Conservation (phyloP, 352 stramenopile species). For the Nothophytophthora sp. region DNA sequence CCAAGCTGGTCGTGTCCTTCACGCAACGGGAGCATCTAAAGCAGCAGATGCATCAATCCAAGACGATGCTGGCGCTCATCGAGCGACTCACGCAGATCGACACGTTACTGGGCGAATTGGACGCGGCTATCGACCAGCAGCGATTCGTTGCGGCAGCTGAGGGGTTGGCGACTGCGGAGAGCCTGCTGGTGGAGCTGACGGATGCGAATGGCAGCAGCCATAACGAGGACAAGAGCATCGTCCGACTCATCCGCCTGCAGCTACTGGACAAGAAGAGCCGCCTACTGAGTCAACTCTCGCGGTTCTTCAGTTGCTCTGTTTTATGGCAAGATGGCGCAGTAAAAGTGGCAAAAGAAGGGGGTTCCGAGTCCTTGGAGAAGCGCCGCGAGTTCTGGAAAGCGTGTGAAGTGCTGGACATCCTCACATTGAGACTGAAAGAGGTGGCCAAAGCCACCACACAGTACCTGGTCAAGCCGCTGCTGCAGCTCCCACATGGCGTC, state of each 20-base stretch:
- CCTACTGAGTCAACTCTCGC: conserved; percentile 47
- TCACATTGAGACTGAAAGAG: conserved; percentile 48
- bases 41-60: conserved; percentile 63
- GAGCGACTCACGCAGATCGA: conserved; percentile 75
- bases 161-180: conserved; percentile 35
- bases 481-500: conserved; percentile 20
- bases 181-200: conserved; percentile 28
- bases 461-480: conserved; percentile 55
- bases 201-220: conserved; percentile 12
- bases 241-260: conserved; percentile 46
- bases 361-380: too few relatives aligned
- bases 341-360: conserved; percentile 19
- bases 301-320: conserved; percentile 40
- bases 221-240: conserved; percentile 26
- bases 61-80: conserved; percentile 57
- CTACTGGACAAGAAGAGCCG: conserved; percentile 56
- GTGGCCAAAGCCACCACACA: conserved; percentile 51
- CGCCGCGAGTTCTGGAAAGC: conserved; percentile 56
- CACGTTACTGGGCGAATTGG: conserved; percentile 43
- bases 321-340: conserved; percentile 45
- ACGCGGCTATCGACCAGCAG: conserved; percentile 44
- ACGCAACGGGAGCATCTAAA: conserved; percentile 59
- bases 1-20: conserved; percentile 52
- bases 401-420: conserved; percentile 46
- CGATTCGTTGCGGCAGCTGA: conserved; percentile 52